Base-by-base conservation (phyloP, 495 filamentous ascomycete genomes). In the Aspergillus ostianus region DNA sequence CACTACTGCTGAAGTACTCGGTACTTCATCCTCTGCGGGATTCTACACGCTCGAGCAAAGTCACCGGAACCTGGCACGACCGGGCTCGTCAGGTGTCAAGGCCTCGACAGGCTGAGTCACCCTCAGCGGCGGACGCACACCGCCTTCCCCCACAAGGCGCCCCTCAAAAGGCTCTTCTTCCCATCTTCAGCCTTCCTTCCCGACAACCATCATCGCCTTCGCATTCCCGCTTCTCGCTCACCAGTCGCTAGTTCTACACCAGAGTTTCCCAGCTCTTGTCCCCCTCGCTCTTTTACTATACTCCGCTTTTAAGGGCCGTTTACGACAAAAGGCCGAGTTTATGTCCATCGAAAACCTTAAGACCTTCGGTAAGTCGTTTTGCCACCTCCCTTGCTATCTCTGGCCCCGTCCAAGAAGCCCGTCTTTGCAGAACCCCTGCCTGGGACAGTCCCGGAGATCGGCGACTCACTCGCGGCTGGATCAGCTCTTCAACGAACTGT, bases 331-430 rank as follows among this genome's bases (percentile, higher is more conserved):
- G 73, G 73, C 74, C 80, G 80, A 91, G 90, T 96, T 95, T 96
- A 97, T 96, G 93, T 96, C 92, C 88, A 97, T 97, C 91, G 90
- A 97, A 94, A 97, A 98, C 86, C 91, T 97, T 81, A 96, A 96
- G 87, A 89, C 91, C 86, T 94, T 93, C 89, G 94, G 93, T 97
- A 77, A 79, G 92, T 84, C 51, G 56, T 56, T 56, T 67, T 72
- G 74, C 64, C 67, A 68, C 63, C 65, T 61, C 59, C 68, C 58
- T 67, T 65, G 57, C 41, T 13, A 10, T 30, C 21, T 49, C 51
- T 36, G 27, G 20, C 15, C 21, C 12, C 36, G 29, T 18, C 29
- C 44, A 44, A 23, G 44, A 23, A n/a, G n/a, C n/a, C n/a, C 27
- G 21, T 20, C 49, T 5, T 10, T 44, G n/a, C 20, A 27, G 10